phyloP scores from a whole-genome alignment of 2,329 filamentous ascomycete genomes.

The Allantophomopsis lycopodina region DNA sequence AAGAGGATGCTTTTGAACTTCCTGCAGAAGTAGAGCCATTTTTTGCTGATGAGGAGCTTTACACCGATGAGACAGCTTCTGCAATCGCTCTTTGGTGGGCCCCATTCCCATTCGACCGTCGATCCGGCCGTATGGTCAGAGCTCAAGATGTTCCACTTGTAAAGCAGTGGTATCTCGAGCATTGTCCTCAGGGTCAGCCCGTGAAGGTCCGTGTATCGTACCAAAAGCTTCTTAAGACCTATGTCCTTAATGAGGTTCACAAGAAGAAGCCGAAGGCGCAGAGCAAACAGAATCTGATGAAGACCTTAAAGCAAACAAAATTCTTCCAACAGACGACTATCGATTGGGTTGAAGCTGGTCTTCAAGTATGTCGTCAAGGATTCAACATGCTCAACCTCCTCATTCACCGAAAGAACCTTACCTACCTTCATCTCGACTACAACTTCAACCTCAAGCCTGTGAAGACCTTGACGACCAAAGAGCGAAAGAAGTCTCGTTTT shows the following conservation, averaged over 20 bases:
- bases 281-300: slow-evolving; percentile 84
- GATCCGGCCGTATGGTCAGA: slow-evolving; percentile 90
- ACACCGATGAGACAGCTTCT: slow-evolving; percentile 76
- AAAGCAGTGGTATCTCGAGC: slow-evolving; percentile 97
- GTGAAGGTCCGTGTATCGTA: slow-evolving; percentile 98
- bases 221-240: slow-evolving; percentile 93
- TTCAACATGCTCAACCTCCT: slow-evolving; percentile 99
- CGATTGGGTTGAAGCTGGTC: slow-evolving; percentile 96
- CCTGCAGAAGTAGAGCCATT: slow-evolving; percentile 76
- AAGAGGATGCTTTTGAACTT: slow-evolving; percentile 72
- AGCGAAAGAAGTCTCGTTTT: slow-evolving; percentile 97
- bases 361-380: slow-evolving; percentile 94
- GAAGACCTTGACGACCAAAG: slow-evolving; percentile 96
- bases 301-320: slow-evolving; percentile 86
- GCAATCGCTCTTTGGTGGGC: slow-evolving; percentile 98
- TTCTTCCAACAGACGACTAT: slow-evolving; percentile 99
- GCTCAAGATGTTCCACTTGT: slow-evolving; percentile 94
- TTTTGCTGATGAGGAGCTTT: slow-evolving; percentile 76
- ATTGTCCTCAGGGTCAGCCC: slow-evolving; percentile 79
- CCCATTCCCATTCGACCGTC: slow-evolving; percentile 85
- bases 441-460: slow-evolving; percentile 99
- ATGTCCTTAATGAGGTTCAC: slow-evolving; percentile 90
- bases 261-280: slow-evolving; percentile 92
- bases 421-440: slow-evolving; percentile 96
- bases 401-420: slow-evolving; percentile 96